These are phyloP conservation scores for Claviceps arundinis DNA, from an alignment of 2,329 filamentous ascomycete species.

Conservation along the genomic window DNA sequence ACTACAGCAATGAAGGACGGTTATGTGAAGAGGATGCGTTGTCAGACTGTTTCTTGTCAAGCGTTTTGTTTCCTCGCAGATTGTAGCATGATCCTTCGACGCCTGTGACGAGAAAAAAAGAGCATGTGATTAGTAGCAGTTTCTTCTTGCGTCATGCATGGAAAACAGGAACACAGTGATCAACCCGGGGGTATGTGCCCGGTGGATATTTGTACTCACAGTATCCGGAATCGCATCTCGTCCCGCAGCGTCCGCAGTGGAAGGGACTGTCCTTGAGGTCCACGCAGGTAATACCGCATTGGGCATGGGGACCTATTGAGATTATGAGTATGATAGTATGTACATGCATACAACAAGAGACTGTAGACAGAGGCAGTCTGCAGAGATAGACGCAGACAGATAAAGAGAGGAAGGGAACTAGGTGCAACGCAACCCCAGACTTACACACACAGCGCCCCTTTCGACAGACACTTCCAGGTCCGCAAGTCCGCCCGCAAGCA, in stretches of 20 bases:
- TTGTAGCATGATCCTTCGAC: background rate
- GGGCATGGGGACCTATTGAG: background rate
- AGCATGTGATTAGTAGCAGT: background rate
- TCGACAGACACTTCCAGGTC: background rate
- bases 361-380: no score
- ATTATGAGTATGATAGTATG: no score
- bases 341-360: background rate
- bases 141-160: no score
- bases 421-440: background rate
- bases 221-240: background rate
- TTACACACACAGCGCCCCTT: background rate
- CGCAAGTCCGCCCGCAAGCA: background rate
- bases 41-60: background rate
- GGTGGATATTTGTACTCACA: background rate
- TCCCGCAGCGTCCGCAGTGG: conserved; percentile 1
- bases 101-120: background rate
- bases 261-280: background rate
- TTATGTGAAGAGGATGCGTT: background rate
- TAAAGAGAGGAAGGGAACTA: background rate
- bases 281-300: background rate
- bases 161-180: no score
- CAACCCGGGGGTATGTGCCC: no score
- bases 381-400: background rate
- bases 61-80: background rate
- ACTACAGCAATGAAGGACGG: no score